These are phyloP conservation scores for Geosmithia flava DNA, from an alignment of 2,329 filamentous ascomycete genomes.

Conservation along the genomic window DNA sequence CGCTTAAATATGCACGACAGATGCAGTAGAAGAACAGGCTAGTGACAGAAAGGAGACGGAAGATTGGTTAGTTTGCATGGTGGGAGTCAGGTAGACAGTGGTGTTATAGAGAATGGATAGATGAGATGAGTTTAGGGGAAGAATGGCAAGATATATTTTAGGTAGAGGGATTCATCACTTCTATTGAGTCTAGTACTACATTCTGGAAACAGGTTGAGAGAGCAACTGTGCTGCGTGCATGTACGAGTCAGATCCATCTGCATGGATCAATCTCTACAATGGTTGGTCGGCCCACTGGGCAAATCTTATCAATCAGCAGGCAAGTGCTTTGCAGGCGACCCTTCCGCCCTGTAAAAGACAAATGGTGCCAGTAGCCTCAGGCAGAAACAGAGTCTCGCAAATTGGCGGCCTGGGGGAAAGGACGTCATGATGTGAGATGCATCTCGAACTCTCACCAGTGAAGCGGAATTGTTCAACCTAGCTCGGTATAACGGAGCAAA, in stretches of 20 bases:
- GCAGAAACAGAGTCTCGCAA: background rate
- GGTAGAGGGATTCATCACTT: background rate
- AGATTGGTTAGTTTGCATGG: background rate
- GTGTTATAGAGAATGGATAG: background rate
- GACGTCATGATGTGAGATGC: no score
- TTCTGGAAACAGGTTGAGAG: background rate
- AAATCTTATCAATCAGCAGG: background rate
- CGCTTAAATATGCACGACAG: no score
- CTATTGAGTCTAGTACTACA: background rate
- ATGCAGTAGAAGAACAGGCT: no score
- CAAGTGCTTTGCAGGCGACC: background rate
- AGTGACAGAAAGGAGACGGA: no score
- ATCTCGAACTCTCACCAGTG: no score
- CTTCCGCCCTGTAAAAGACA: no score
- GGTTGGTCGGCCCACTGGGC: background rate
- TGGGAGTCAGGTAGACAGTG: background rate
- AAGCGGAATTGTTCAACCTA: no score
- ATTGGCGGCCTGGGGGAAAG: no score
- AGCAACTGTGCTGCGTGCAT: conserved; percentile 2
- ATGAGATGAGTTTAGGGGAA: background rate
- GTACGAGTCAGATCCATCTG: no score
- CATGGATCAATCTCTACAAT: background rate
- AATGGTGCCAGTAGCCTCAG: background rate
- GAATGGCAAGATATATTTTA: background rate
- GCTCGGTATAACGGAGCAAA: no score